Conservation (phyloP, 2,329 filamentous ascomycete genomes). For the Chaetomiaceae sp. region DNA sequence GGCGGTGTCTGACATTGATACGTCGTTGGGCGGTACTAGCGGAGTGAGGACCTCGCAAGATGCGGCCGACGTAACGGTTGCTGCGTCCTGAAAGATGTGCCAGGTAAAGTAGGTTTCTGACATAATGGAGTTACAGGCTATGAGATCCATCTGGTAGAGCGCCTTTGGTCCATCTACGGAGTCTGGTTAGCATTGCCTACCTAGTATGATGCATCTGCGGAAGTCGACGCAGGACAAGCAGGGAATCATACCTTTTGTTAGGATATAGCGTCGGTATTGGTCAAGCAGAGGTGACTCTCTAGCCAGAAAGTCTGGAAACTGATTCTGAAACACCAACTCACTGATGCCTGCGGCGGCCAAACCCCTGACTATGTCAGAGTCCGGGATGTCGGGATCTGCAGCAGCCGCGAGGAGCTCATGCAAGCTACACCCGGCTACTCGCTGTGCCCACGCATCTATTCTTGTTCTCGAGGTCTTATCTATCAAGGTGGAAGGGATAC, state of each 20-base stretch:
- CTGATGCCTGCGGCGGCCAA: conserved; percentile 1
- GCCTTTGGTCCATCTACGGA: conserved; percentile 1
- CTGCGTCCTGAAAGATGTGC: background rate
- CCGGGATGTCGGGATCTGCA: background rate
- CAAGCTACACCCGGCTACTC: background rate
- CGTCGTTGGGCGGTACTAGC: background rate
- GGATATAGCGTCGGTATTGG: conserved; percentile 10
- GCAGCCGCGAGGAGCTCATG: background rate
- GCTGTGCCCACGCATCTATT: background rate
- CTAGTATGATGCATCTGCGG: background rate
- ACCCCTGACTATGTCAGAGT: conserved; percentile 2
- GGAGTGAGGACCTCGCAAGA: background rate
- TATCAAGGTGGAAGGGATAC: background rate
- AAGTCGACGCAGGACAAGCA: background rate
- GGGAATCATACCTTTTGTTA: conserved; percentile 1
- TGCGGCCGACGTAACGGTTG: background rate
- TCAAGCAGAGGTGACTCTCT: conserved; percentile 7
- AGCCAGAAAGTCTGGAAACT: conserved; percentile 5
- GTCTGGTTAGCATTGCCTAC: background rate
- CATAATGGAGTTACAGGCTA: conserved; percentile 1
- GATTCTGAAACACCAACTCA: conserved; percentile 5
- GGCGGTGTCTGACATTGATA: background rate
- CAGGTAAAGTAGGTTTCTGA: conserved; percentile 1
- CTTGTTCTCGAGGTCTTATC: background rate
- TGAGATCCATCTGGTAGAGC: background rate